Base-by-base conservation (phyloP, 805 yeast species). In the Pichia nanzhaoensis region DNA sequence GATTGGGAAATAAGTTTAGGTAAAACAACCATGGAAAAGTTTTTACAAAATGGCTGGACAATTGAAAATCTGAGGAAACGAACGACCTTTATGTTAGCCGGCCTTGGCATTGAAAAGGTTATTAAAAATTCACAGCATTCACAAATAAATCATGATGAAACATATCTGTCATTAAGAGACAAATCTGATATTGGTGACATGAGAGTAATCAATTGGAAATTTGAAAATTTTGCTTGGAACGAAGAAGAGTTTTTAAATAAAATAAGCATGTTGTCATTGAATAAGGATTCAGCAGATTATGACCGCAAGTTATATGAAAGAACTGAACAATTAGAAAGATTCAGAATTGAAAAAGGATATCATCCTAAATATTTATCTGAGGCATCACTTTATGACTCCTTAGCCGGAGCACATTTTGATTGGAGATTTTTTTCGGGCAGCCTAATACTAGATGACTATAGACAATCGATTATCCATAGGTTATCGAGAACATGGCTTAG, bases 401-500 rank as follows among this genome's bases (percentile, higher is more conserved):
- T 31, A 12, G 64, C 43, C 59, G 77, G 72, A 46, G 69, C 49
- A 42, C 77, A 73, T 52, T 70, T 56, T 52, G 78, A 73, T 51
- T 71, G 76, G 75, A 51, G 78, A 32, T 73, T 72, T 50, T 70
- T 71, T 55, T 52, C 58, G 38, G 58, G 58, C 3, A 42, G 48
- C 14, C 53, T 49, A 6, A 40, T 61, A 28, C 39, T 52, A 1
- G 49, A 53, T 18, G 54, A 53, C 21, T 50, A 55, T 30, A 52
- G 57, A 34, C 50, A 55, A 34, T 47, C 59, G 0, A 44, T 67
- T 3, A 55, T 78, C 20, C 82, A 78, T 54, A 68, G 74, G 39
- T 51, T 79, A 32, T 52, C 73, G 5, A 65, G 79, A 45, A 69
- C 78, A 3, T 81, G 83, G 78, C 65, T 79, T 18, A 64, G 70